phyloP scores from a whole-genome alignment of 2,329 filamentous ascomycete genomes.

The Westerdykella aurantiaca region DNA sequence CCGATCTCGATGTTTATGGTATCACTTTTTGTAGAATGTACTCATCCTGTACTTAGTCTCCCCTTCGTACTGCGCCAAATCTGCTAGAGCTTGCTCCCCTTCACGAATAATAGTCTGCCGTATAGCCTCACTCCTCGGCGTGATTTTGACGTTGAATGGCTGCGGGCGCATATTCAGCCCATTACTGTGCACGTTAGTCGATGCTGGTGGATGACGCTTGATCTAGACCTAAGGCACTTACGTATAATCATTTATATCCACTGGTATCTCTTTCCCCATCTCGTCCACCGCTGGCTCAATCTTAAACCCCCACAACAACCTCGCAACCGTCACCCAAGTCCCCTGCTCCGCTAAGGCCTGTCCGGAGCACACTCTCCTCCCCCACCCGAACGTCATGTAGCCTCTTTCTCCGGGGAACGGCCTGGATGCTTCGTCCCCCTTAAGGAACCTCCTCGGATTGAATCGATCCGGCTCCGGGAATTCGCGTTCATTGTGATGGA shows the following conservation, averaged over 20 bases:
- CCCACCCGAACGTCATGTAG: conserved; percentile 52
- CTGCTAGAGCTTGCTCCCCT: conserved; percentile 47
- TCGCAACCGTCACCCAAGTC: conserved; percentile 53
- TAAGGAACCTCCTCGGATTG: conserved; percentile 28
- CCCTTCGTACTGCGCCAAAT: conserved; percentile 50
- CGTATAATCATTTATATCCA: conserved; percentile 55
- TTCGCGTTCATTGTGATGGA: conserved; percentile 36
- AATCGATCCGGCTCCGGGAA: conserved; percentile 37
- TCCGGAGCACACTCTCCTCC: conserved; percentile 54
- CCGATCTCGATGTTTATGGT: too few species aligned
- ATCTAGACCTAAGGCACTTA: conserved; percentile 22
- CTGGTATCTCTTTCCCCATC: conserved; percentile 44
- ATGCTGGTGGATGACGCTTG: background rate
- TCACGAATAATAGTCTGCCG: conserved; percentile 48
- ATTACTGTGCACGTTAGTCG: conserved; percentile 37
- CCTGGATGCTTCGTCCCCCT: conserved; percentile 23
- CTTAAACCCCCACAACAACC: conserved; percentile 54
- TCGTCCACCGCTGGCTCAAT: conserved; percentile 41
- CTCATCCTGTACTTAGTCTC: conserved; percentile 54
- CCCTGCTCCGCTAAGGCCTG: conserved; percentile 56
- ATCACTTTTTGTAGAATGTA: conserved; percentile 14
- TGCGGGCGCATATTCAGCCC: conserved; percentile 55
- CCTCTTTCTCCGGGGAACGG: conserved; percentile 42
- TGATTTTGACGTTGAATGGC: conserved; percentile 51
- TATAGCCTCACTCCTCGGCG: conserved; percentile 47